Evolutionary conservation across 257 asterid species (phyloP).

Genomic region (Capsicum pubescens): DNA sequence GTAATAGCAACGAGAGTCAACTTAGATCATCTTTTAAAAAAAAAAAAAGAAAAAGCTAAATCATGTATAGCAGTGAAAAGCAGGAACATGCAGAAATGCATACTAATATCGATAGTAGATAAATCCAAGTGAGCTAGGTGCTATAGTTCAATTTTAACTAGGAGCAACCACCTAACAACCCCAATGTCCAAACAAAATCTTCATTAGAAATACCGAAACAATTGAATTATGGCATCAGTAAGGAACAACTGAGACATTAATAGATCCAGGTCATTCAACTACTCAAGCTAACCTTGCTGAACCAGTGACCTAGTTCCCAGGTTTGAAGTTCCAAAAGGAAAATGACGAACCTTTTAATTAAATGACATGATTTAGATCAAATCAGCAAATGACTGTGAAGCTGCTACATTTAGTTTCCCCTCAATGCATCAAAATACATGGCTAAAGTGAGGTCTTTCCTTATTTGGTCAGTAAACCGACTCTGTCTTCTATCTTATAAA

Average conservation of each 20-base stretch:
- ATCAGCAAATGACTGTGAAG: background rate
- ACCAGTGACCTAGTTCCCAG: background rate
- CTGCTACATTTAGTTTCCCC: background rate
- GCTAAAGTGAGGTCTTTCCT: background rate
- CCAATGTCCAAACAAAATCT: background rate
- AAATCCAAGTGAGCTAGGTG: background rate
- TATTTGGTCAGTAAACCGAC: background rate
- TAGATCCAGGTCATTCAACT: conserved; percentile 13
- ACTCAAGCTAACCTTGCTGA: background rate
- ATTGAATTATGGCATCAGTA: background rate
- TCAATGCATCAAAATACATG: background rate
- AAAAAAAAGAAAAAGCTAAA: background rate
- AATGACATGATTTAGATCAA: background rate
- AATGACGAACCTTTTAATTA: background rate
- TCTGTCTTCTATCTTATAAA: background rate
- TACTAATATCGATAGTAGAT: background rate
- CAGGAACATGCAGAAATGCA: background rate
- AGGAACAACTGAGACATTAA: conserved; percentile 6
- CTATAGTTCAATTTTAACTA: background rate
- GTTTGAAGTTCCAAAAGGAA: background rate
- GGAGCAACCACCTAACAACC: background rate
- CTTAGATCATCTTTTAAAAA: background rate
- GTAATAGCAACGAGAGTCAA: conserved; percentile 36
- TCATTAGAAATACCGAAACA: background rate
- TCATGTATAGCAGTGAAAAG: background rate